phyloP scores from a whole-genome alignment of 2,329 filamentous ascomycete genomes.

The Fusarium verticillioides region DNA sequence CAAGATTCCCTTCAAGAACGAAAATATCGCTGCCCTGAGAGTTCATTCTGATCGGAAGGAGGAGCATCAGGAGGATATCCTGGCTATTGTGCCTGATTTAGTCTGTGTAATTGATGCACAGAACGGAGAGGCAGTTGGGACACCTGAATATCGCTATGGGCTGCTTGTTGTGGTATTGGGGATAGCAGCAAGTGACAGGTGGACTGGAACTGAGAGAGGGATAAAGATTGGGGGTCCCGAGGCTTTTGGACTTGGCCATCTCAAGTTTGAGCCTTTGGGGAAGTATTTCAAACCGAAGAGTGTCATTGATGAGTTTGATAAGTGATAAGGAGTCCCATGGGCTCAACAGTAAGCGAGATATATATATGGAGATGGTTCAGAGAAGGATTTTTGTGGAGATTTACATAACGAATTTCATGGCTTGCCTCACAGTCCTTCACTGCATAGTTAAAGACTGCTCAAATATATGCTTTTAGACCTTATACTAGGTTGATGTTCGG shows the following conservation, averaged over 20 bases:
- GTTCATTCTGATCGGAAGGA: constrained; percentile 46
- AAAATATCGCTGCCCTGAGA: constrained; percentile 72
- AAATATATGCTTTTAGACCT: not conserved
- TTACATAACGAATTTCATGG: too few relatives aligned
- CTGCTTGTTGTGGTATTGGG: constrained; percentile 62
- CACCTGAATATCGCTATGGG: constrained; percentile 66
- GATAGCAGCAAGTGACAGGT: constrained; percentile 57
- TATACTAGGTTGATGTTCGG: not conserved
- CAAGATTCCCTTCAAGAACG: constrained; percentile 79
- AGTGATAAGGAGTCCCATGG: not conserved
- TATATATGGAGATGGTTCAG: not conserved
- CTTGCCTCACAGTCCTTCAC: not conserved
- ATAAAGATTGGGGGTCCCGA: constrained; percentile 62
- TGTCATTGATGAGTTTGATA: constrained; percentile 63
- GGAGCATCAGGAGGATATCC: constrained; percentile 55
- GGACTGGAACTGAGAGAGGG: constrained; percentile 58
- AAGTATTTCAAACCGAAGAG: constrained; percentile 61
- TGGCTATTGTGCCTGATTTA: constrained; percentile 67
- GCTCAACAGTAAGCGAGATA: not conserved
- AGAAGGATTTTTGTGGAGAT: not conserved
- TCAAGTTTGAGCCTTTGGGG: constrained; percentile 61
- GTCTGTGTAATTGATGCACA: constrained; percentile 66
- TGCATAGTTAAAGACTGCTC: not conserved
- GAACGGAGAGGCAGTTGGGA: constrained; percentile 66
- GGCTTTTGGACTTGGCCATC: constrained; percentile 59